These are phyloP conservation scores for Saposhnikovia divaricata DNA, from an alignment of 129 eudicot genomes.

Conservation along the genomic window DNA sequence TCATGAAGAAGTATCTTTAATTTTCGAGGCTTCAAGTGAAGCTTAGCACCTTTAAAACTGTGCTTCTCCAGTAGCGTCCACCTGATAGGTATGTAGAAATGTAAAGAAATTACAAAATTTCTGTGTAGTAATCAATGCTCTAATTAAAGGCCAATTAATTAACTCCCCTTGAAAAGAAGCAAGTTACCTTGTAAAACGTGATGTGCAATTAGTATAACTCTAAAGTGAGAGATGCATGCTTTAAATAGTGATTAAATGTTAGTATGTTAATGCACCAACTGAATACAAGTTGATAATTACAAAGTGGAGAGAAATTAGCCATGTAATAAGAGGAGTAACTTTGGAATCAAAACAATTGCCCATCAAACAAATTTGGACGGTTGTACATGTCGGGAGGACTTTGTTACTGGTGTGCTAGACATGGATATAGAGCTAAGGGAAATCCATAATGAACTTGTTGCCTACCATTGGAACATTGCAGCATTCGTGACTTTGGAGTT, in stretches of 20 bases:
- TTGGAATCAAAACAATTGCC: background rate
- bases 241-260: background rate
- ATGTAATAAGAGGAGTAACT: background rate
- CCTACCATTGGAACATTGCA: conserved; percentile 92
- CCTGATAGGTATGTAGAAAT: conserved; percentile 34
- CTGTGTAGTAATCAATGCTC: background rate
- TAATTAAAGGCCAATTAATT: background rate
- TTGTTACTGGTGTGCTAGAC: background rate
- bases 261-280: background rate
- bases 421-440: background rate
- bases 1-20: conserved; percentile 63
- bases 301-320: background rate
- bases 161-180: background rate
- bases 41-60: conserved; percentile 83
- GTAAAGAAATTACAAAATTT: background rate
- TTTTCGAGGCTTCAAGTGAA: conserved; percentile 86
- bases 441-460: conserved; percentile 4
- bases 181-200: too few species aligned
- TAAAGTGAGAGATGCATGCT: background rate
- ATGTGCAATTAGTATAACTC: background rate
- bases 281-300: background rate
- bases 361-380: background rate
- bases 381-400: background rate
- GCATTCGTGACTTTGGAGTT: conserved; percentile 84
- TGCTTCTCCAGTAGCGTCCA: conserved; percentile 82